These are phyloP conservation scores for Candida odintsovae DNA, from an alignment of 805 yeast species.

Conservation along the genomic window DNA sequence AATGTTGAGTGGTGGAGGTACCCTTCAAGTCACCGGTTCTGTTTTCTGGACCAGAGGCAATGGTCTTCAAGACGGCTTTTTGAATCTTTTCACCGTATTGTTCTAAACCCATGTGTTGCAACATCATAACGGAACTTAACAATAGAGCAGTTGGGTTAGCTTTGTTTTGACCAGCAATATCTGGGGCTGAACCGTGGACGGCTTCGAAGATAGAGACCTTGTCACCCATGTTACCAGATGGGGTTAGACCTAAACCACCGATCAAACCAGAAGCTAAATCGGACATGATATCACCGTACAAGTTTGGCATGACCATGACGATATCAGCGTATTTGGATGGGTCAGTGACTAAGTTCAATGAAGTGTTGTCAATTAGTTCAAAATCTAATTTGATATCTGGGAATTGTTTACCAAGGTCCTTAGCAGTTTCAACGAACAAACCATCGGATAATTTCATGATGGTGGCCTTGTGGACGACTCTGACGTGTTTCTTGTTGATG, in stretches of 20 bases:
- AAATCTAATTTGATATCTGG: constrained; percentile 80
- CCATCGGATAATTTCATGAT: constrained; percentile 98
- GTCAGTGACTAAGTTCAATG: constrained; percentile 82
- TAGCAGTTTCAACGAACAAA: constrained; percentile 87
- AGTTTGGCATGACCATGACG: constrained; percentile 97
- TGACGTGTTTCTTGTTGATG: constrained; percentile 78
- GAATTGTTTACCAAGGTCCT: constrained; percentile 83
- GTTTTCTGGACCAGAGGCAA: constrained; percentile 93
- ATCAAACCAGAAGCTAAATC: constrained; percentile 96
- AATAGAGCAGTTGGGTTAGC: constrained; percentile 98
- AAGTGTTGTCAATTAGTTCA: constrained; percentile 94
- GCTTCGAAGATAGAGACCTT: constrained; percentile 98
- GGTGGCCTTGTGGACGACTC: constrained; percentile 97
- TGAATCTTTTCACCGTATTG: constrained; percentile 80
- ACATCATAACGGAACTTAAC: constrained; percentile 97
- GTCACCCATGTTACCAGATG: constrained; percentile 99
- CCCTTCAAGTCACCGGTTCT: constrained; percentile 97
- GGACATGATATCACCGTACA: constrained; percentile 98
- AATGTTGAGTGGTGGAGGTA: constrained; percentile 78
- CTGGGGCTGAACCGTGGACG: constrained; percentile 99
- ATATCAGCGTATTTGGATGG: constrained; percentile 80
- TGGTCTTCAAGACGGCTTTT: constrained; percentile 76
- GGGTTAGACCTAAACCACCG: constrained; percentile 98
- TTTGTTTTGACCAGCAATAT: constrained; percentile 96
- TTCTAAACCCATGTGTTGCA: constrained; percentile 93